These are phyloP conservation scores for Eimeria sp. DNA, from an alignment of 169 alveolate species.

Conservation along the genomic window DNA sequence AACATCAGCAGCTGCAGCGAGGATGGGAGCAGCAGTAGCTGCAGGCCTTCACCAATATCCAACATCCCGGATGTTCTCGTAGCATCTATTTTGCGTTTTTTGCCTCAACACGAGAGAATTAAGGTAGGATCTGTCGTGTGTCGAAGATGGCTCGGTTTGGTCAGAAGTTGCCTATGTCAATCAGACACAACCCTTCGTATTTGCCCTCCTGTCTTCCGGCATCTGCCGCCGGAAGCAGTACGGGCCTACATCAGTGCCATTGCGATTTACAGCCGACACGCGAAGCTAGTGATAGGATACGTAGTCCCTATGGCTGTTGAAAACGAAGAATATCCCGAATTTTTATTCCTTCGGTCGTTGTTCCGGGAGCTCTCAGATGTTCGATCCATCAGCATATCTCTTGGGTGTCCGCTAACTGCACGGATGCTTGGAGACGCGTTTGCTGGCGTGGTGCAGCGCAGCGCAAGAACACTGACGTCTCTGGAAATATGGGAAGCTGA, in stretches of 20 bases:
- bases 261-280: slow-evolving; percentile 38
- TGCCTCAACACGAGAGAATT: slow-evolving; percentile 53
- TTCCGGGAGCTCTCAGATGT: slow-evolving; percentile 34
- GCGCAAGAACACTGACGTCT: slow-evolving; percentile 29
- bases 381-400: slow-evolving; percentile 30
- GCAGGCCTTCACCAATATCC: not conserved
- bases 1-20: slow-evolving; percentile 44
- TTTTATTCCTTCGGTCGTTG: slow-evolving; percentile 32
- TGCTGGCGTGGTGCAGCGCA: slow-evolving; percentile 76
- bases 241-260: slow-evolving; percentile 31
- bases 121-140: slow-evolving; percentile 65
- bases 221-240: slow-evolving; percentile 34
- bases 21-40: slow-evolving; percentile 23
- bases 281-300: slow-evolving; percentile 21
- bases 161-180: slow-evolving; percentile 65
- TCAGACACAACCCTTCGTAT: slow-evolving; percentile 41
- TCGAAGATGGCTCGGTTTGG: slow-evolving; percentile 55
- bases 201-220: slow-evolving; percentile 41
- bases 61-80: slow-evolving; percentile 57
- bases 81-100: slow-evolving; percentile 43
- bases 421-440: slow-evolving; percentile 31
- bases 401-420: slow-evolving; percentile 57
- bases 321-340: not conserved
- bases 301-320: slow-evolving; percentile 13
- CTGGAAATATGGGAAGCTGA: slow-evolving; percentile 70